Evolutionary conservation across 148 eudicot genomes (phyloP).

Genomic region (Rheum nobile): DNA sequence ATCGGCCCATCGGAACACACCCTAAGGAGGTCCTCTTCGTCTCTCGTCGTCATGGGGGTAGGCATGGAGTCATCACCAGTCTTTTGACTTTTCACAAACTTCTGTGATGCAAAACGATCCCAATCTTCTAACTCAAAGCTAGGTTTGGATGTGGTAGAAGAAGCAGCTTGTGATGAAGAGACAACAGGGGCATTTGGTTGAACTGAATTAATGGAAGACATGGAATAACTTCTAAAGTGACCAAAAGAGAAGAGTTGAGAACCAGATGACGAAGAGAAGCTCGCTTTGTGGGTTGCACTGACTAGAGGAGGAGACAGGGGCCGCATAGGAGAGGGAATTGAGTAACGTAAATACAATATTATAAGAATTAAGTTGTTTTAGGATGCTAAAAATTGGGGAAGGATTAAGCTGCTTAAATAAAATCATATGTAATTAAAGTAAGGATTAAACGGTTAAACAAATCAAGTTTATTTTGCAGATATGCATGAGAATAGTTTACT

Average conservation of each 20-base stretch:
- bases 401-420: too few relatives aligned
- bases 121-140: conserved; percentile 67
- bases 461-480: too few relatives aligned
- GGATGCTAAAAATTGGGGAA: too few relatives aligned
- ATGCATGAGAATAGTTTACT: too few relatives aligned
- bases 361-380: too few relatives aligned
- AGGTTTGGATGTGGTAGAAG: conserved; percentile 37
- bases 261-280: conserved; percentile 55
- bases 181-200: conserved; percentile 49
- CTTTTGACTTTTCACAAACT: conserved; percentile 37
- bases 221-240: conserved; percentile 92
- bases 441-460: too few relatives aligned
- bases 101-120: conserved; percentile 59
- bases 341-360: too few relatives aligned
- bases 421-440: too few relatives aligned
- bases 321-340: conserved; percentile 38
- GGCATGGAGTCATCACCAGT: too few relatives aligned
- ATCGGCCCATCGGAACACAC: too few relatives aligned
- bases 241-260: conserved; percentile 84
- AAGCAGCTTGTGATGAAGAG: conserved; percentile 34
- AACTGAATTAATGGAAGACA: conserved; percentile 52
- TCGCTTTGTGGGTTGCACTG: conserved; percentile 37
- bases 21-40: too few relatives aligned
- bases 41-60: too few relatives aligned
- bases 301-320: conserved; percentile 61